Evolutionary conservation across 192 early-diverging fungal species (phyloP).

Genomic region (Backusella luteola): DNA sequence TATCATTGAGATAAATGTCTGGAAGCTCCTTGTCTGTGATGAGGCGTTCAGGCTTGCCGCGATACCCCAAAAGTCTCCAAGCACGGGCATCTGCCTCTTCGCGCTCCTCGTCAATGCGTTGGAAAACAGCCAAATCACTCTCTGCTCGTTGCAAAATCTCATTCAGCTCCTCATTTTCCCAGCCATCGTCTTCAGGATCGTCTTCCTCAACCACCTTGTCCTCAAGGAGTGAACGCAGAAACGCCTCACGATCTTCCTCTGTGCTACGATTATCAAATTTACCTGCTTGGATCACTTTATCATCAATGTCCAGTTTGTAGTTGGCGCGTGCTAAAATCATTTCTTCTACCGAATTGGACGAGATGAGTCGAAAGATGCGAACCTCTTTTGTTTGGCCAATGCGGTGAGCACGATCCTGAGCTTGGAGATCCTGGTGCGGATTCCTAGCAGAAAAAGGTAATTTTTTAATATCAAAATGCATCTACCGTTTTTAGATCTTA

Average conservation of each 20-base stretch:
- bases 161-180: slow-evolving; percentile 91
- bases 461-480: not conserved
- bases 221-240: slow-evolving; percentile 83
- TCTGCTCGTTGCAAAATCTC: slow-evolving; percentile 87
- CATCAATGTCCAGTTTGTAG: slow-evolving; percentile 96
- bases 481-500: slow-evolving; percentile 25
- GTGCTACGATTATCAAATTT: slow-evolving; percentile 98
- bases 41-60: slow-evolving; percentile 70
- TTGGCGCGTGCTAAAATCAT: slow-evolving; percentile 90
- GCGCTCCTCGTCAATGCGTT: slow-evolving; percentile 76
- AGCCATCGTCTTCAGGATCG: slow-evolving; percentile 62
- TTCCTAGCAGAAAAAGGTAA: slow-evolving; percentile 51
- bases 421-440: slow-evolving; percentile 97
- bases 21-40: slow-evolving; percentile 91
- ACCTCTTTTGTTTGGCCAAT: slow-evolving; percentile 99
- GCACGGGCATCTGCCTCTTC: slow-evolving; percentile 34
- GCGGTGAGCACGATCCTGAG: slow-evolving; percentile 98
- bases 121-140: slow-evolving; percentile 77
- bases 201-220: slow-evolving; percentile 79
- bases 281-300: slow-evolving; percentile 98
- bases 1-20: slow-evolving; percentile 72
- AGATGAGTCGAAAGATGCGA: slow-evolving; percentile 90
- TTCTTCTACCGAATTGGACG: slow-evolving; percentile 91
- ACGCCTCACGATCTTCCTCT: slow-evolving; percentile 90
- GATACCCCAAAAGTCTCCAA: slow-evolving; percentile 47